Evolutionary conservation across 176 grass and related monocot species (phyloP).

Genomic region (Aegilops bicornis): DNA sequence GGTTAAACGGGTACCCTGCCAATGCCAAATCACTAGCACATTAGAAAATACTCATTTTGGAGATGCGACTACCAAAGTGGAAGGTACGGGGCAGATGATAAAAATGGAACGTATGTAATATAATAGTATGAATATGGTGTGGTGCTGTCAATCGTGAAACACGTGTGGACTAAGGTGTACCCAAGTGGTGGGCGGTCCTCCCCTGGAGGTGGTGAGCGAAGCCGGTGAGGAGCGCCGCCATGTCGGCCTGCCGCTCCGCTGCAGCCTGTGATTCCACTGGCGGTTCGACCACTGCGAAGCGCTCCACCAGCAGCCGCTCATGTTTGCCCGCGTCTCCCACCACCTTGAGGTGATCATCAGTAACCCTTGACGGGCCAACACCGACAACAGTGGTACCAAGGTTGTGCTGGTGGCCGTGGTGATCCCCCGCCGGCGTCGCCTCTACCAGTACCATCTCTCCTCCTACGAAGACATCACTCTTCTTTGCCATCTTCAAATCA

Average conservation of each 20-base stretch:
- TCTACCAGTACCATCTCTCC: not conserved
- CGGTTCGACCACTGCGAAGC: not conserved
- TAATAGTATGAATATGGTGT: no score
- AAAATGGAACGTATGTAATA: no score
- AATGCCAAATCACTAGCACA: not conserved
- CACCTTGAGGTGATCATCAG: not conserved
- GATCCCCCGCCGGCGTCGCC: not conserved
- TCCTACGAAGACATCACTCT: not conserved
- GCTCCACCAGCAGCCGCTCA: not conserved
- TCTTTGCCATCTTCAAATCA: not conserved
- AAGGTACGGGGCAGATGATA: no score
- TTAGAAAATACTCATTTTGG: no score
- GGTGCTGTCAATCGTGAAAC: no score
- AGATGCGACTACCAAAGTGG: no score
- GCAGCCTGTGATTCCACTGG: not conserved
- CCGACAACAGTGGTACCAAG: not conserved
- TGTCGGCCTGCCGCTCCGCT: not conserved
- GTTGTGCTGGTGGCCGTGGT: not conserved
- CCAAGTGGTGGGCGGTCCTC: not conserved
- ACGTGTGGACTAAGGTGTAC: not conserved
- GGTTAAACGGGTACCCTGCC: slow-evolving; percentile 45
- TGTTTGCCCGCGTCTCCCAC: not conserved
- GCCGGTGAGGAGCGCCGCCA: not conserved
- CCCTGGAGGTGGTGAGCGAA: not conserved
- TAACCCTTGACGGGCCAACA: not conserved